Evolutionary conservation across 2,329 filamentous ascomycete species (phyloP), one percentile per base, ranked within the genome.

Genomic region (Albophoma yamanashiensis): DNA sequence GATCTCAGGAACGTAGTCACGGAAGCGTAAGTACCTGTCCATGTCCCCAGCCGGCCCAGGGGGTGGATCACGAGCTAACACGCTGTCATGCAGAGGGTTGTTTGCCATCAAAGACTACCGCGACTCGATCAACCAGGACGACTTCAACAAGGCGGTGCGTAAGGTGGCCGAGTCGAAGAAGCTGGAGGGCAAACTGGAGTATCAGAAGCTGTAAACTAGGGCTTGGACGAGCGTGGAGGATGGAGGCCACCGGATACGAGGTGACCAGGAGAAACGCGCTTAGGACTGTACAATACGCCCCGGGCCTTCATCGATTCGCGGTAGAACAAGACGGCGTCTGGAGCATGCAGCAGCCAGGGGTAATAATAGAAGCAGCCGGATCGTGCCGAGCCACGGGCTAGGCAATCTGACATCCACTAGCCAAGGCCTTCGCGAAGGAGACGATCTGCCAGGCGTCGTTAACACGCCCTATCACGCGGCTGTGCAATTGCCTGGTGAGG

Each of bases 91-190:
- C 63, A 95, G 91, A 66, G 94, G 94, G 64, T 79, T 99, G 45
- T 97, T 97, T 75, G 92, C 94, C 52, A 99, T 99, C 83, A 97
- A 97, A 77, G 94, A 96, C 71, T 96, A 97, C 75, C 83, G 95
- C 63, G 94, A 99, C 69, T 86, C 92, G 15, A 90, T 99, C 76
- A 97, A 90, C 77, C 94, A 99, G 75, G 94, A 99, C 70, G 94
- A 99, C 72, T 97, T 97, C 86, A 99, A 97, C 81, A 97, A 97
- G 79, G 94, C 94, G 4, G 94, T 99, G 59, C 88, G 94, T 67
- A 99, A 99, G 84, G 89, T 99, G 67, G 92, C 90, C 20, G 94
- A 99, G 77, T 83, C 91, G 63, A 99, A 99, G 90, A 99, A 99
- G 79, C 78, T 99, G 69, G 94, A 99, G 77, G 93, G 94, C 76